These are phyloP conservation scores for Pulveroboletus ravenelii DNA, from an alignment of 768 basidiomycete genomes.

Conservation along the genomic window DNA sequence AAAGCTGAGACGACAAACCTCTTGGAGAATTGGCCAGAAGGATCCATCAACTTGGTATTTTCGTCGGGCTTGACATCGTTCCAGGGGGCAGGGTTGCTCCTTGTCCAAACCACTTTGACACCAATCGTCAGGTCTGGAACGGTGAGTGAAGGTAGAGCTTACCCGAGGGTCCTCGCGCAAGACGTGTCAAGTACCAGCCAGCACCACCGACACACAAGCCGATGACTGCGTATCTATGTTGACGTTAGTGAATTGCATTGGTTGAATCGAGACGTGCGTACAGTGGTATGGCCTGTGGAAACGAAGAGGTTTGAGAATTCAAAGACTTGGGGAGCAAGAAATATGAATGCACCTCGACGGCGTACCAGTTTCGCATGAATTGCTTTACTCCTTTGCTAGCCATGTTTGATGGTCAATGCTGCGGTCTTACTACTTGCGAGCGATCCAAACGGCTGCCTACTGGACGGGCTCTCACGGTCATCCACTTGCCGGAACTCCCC, in stretches of 20 bases:
- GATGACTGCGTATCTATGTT: conserved; percentile 43
- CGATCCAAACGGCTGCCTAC: neutral
- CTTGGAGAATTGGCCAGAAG: conserved; percentile 73
- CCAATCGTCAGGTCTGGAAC: neutral
- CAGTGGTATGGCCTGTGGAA: conserved; percentile 46
- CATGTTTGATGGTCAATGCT: conserved; percentile 19
- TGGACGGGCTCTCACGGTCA: conserved; percentile 13
- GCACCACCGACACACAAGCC: conserved; percentile 54
- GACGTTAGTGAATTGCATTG: conserved; percentile 11
- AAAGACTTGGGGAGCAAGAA: neutral
- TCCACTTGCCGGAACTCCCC: conserved; percentile 12
- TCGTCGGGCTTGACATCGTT: conserved; percentile 73
- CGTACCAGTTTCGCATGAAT: conserved; percentile 41
- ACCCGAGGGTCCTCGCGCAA: conserved; percentile 56
- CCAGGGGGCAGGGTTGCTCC: conserved; percentile 84
- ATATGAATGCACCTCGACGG: conserved; percentile 36
- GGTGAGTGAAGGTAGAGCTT: conserved; percentile 13
- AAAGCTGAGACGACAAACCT: conserved; percentile 33
- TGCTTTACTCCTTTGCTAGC: conserved; percentile 18
- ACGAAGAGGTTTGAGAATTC: neutral
- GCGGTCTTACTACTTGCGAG: neutral
- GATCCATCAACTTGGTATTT: conserved; percentile 62
- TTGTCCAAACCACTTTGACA: conserved; percentile 53
- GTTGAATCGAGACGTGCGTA: conserved; percentile 24
- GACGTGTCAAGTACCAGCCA: conserved; percentile 60